phyloP scores from a whole-genome alignment of 2,329 filamentous ascomycete species.

The Colletotrichum tropicicola region DNA sequence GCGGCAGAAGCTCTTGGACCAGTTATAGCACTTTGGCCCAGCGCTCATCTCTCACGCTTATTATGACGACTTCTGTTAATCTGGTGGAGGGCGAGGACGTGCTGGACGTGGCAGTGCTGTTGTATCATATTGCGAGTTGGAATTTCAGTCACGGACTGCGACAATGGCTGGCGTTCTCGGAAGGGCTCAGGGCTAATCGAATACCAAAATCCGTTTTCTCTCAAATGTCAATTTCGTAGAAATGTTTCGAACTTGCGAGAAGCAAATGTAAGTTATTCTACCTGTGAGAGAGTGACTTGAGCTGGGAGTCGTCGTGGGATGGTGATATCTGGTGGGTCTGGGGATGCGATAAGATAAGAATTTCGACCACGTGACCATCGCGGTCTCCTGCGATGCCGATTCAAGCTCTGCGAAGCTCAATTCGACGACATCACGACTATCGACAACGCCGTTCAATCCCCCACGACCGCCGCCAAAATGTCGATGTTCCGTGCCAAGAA shows the following conservation, averaged over 20 bases:
- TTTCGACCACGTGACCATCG: constrained; percentile 10
- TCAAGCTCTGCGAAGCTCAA: constrained; percentile 5
- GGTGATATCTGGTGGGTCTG: not conserved
- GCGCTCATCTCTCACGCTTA: not conserved
- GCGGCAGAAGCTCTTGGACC: constrained; percentile 84
- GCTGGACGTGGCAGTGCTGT: not conserved
- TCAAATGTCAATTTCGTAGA: not conserved
- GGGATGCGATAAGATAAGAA: not conserved
- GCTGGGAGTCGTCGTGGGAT: too few species aligned
- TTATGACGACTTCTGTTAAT: not conserved
- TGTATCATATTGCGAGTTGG: constrained; percentile 23
- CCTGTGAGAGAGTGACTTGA: too few species aligned
- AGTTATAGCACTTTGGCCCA: constrained; percentile 58
- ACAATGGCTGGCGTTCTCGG: constrained; percentile 25
- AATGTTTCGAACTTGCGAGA: too few species aligned
- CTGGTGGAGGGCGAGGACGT: not conserved
- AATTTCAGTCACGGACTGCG: constrained; percentile 13
- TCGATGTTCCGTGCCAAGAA: constrained; percentile 90
- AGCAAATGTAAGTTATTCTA: too few species aligned
- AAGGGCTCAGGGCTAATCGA: constrained; percentile 3
- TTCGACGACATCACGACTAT: not conserved
- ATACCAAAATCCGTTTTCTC: constrained; percentile 24
- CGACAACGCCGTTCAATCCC: not conserved
- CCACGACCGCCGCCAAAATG: constrained; percentile 59
- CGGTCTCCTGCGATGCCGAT: not conserved